These are phyloP conservation scores for Vanrija sp. DNA, from an alignment of 1,284 basidiomycete genomes.

Conservation along the genomic window DNA sequence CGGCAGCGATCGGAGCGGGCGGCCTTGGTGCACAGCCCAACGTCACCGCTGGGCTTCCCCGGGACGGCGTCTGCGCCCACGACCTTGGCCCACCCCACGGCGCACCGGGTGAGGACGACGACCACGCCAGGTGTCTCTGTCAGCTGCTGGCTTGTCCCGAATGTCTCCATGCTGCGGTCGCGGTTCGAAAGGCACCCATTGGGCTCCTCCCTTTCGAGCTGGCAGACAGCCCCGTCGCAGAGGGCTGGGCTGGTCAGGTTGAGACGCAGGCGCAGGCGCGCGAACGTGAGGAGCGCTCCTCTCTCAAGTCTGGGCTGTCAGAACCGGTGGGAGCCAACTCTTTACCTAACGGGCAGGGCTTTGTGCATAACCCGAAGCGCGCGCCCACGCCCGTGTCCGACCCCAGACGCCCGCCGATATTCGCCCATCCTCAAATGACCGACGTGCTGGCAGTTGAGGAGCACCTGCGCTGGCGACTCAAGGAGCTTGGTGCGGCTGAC, in stretches of 20 bases:
- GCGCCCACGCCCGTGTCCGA: slow-evolving; percentile 2
- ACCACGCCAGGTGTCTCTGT: slow-evolving; percentile 42
- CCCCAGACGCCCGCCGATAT: slow-evolving; percentile 22
- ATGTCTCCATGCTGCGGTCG: slow-evolving; percentile 31
- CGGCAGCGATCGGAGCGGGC: slow-evolving; percentile 19
- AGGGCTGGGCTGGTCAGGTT: slow-evolving; percentile 34
- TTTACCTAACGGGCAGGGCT: slow-evolving; percentile 37
- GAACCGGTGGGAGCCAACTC: neutral
- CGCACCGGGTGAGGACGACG: slow-evolving; percentile 19
- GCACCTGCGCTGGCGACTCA: slow-evolving; percentile 47
- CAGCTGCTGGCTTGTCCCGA: slow-evolving; percentile 37
- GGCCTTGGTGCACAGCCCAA: slow-evolving; percentile 16
- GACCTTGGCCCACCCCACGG: slow-evolving; percentile 23
- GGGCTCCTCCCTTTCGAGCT: slow-evolving; percentile 36
- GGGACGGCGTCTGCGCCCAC: slow-evolving; percentile 18
- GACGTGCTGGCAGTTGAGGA: slow-evolving; percentile 50
- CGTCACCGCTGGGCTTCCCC: slow-evolving; percentile 7
- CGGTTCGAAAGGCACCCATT: slow-evolving; percentile 31
- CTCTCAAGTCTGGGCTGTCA: neutral
- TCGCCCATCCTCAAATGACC: slow-evolving; percentile 49
- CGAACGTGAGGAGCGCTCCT: slow-evolving; percentile 10
- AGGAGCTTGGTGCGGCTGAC: slow-evolving; percentile 47
- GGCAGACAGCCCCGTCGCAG: slow-evolving; percentile 13
- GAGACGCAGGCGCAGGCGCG: slow-evolving; percentile 34
- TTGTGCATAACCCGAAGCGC: slow-evolving; percentile 31